phyloP scores from a whole-genome alignment of 495 filamentous ascomycete genomes.

The Penicillium malachiteum region DNA sequence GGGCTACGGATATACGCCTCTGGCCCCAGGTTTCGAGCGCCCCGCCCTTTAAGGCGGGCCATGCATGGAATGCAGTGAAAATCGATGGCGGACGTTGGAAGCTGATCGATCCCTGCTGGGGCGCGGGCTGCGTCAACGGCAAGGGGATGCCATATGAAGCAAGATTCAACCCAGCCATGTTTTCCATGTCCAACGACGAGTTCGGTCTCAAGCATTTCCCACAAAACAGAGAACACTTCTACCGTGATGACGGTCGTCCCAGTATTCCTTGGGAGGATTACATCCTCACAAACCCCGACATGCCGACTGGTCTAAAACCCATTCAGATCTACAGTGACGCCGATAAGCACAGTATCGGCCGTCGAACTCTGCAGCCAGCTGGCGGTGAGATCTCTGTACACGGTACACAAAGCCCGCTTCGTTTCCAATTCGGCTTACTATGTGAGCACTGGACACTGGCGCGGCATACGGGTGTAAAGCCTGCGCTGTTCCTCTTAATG shows the following conservation, averaged over 20 bases:
- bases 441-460: conserved; percentile 79
- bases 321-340: conserved; percentile 54
- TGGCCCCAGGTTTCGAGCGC: conserved; percentile 53
- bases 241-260: conserved; percentile 57
- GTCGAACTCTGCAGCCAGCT: conserved; percentile 59
- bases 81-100: conserved; percentile 90
- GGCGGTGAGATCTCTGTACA: conserved; percentile 56
- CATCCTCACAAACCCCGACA: conserved; percentile 52
- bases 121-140: conserved; percentile 64
- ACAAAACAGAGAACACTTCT: conserved; percentile 62
- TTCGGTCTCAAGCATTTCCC: conserved; percentile 84
- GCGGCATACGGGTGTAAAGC: conserved; percentile 59
- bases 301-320: conserved; percentile 37
- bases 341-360: conserved; percentile 62
- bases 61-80: conserved; percentile 92
- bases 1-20: conserved; percentile 66
- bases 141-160: conserved; percentile 58
- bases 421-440: conserved; percentile 73
- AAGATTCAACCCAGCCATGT: conserved; percentile 65
- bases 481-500: conserved; percentile 63
- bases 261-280: conserved; percentile 78
- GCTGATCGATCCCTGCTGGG: conserved; percentile 90
- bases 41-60: conserved; percentile 59
- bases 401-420: conserved; percentile 48
- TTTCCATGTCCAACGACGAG: conserved; percentile 77